These are phyloP conservation scores for Lentinus polychrous DNA, from an alignment of 1,284 basidiomycete species.

Conservation along the genomic window DNA sequence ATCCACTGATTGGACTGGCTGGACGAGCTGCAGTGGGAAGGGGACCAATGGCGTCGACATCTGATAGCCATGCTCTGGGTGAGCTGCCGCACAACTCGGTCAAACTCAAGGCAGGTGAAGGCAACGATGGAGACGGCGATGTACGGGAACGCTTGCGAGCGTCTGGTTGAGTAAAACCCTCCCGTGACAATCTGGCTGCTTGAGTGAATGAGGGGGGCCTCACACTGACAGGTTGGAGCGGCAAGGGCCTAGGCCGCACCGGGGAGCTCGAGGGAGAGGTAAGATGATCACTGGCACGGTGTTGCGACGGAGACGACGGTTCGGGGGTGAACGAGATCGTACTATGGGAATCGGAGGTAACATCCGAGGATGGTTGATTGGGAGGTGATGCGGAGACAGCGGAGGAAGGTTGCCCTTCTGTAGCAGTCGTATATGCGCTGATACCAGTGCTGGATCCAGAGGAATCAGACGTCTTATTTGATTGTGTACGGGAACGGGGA, in stretches of 20 bases:
- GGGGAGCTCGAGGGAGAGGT: background rate
- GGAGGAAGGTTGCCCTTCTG: background rate
- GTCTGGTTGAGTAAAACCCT: constrained; percentile 8
- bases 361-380: background rate
- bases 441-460: background rate
- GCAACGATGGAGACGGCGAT: constrained; percentile 1
- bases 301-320: background rate
- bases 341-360: background rate
- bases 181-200: background rate
- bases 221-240: background rate
- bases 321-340: background rate
- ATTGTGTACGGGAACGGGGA: constrained; percentile 2
- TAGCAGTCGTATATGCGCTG: constrained; percentile 1
- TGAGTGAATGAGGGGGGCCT: constrained; percentile 3
- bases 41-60: constrained; percentile 14
- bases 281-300: background rate
- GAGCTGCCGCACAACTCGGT: constrained; percentile 22
- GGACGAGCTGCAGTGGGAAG: constrained; percentile 9
- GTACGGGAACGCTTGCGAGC: constrained; percentile 5
- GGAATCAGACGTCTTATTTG: background rate
- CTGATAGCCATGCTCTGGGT: constrained; percentile 18
- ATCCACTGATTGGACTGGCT: background rate
- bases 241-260: background rate
- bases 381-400: background rate
- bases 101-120: constrained; percentile 16